Evolutionary conservation across 129 eudicot genomes (phyloP).

Genomic region (Artemisia annua): DNA sequence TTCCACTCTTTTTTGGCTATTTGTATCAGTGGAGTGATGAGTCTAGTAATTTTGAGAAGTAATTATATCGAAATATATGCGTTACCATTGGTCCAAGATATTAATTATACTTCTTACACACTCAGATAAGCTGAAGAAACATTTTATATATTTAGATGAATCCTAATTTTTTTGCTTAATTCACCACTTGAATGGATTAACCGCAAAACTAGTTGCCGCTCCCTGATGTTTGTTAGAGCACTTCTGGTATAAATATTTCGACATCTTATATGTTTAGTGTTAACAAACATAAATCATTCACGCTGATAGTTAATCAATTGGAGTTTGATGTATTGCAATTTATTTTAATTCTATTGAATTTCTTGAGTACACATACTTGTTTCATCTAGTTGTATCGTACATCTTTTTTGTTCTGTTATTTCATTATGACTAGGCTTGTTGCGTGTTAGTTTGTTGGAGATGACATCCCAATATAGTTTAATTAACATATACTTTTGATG

Average conservation of each 20-base stretch:
- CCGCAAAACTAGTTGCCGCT: neutral
- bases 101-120: neutral
- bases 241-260: neutral
- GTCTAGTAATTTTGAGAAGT: neutral
- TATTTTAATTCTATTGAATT: neutral
- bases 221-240: neutral
- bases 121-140: constrained; percentile 1
- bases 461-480: neutral
- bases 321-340: neutral
- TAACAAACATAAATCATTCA: neutral
- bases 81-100: neutral
- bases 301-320: neutral
- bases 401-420: neutral
- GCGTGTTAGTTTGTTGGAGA: neutral
- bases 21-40: neutral
- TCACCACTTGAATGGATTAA: neutral
- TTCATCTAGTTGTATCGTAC: neutral
- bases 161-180: neutral
- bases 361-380: neutral
- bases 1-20: neutral
- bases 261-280: neutral
- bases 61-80: neutral
- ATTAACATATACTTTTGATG: neutral
- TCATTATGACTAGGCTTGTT: neutral
- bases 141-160: neutral